phyloP scores from a whole-genome alignment of 2,329 filamentous ascomycete genomes.

The Pseudopyricularia cyperi region DNA sequence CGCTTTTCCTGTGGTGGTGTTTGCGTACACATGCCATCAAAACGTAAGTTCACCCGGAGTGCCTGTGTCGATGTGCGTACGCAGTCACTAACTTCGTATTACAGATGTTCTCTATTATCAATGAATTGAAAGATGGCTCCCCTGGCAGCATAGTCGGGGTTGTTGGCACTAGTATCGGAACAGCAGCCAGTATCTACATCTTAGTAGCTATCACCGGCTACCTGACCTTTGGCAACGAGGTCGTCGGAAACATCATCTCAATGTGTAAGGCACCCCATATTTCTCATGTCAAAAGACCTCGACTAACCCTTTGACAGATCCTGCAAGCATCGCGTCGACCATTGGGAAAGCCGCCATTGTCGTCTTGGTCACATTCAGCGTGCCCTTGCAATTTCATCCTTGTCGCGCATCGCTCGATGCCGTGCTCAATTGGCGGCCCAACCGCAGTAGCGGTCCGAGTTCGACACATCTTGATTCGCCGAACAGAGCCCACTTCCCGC shows the following conservation, averaged over 20 bases:
- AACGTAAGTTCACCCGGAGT: conserved; percentile 45
- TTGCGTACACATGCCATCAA: conserved; percentile 98
- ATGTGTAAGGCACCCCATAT: conserved; percentile 55
- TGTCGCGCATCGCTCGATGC: conserved; percentile 92
- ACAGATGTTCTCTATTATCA: conserved; percentile 97
- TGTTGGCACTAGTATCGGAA: conserved; percentile 72
- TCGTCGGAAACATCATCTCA: conserved; percentile 83
- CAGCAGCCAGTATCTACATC: conserved; percentile 75
- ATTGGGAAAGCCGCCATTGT: conserved; percentile 94
- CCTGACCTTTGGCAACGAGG: conserved; percentile 81
- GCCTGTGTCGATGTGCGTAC: not conserved
- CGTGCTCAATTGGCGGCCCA: conserved; percentile 82
- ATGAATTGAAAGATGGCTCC: conserved; percentile 81
- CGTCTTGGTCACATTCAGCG: conserved; percentile 88
- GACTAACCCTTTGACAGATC: conserved; percentile 27
- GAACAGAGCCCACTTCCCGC: conserved; percentile 27
- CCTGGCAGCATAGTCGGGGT: conserved; percentile 66
- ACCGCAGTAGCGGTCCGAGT: conserved; percentile 19
- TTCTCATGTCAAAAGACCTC: not conserved
- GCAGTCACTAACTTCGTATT: not conserved
- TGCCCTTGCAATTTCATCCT: conserved; percentile 89
- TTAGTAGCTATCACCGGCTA: conserved; percentile 92
- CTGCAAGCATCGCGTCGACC: conserved; percentile 67
- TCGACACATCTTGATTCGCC: conserved; percentile 24
- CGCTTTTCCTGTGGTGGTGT: conserved; percentile 87